Percentiles rank a stretch among this genome's conserved stretches.
phyloP scores from a whole-genome alignment of 1,139 yeast species.

The Pichia sorboxylosa region DNA sequence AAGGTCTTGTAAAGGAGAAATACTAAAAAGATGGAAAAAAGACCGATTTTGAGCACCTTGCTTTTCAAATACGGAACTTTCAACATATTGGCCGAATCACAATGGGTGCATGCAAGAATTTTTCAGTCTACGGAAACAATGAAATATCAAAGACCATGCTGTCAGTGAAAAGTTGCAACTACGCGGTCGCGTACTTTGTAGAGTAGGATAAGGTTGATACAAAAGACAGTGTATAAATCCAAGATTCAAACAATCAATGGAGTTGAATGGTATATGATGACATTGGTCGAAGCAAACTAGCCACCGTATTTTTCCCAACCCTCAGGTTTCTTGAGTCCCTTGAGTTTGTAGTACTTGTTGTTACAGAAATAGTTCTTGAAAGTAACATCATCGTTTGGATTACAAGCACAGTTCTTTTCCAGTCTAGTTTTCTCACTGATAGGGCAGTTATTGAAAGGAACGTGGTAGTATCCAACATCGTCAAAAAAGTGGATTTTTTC shows the following conservation, averaged over 20 bases:
- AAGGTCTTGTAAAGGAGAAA: background rate
- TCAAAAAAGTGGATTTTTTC: slow-evolving; percentile 66
- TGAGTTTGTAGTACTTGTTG: slow-evolving; percentile 52
- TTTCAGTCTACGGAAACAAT: no score
- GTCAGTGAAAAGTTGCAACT: no score
- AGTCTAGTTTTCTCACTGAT: slow-evolving; percentile 43
- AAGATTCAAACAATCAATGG: no score
- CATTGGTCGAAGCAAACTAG: slow-evolving; percentile 5
- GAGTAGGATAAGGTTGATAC: no score
- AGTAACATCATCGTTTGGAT: slow-evolving; percentile 67
- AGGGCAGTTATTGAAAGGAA: slow-evolving; percentile 70
- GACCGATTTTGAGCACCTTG: background rate
- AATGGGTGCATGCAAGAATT: no score
- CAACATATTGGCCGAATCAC: no score
- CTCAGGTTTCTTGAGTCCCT: slow-evolving; percentile 52
- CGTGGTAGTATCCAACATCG: slow-evolving; percentile 75
- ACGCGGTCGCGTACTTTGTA: no score
- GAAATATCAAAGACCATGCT: no score
- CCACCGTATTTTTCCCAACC: slow-evolving; percentile 57
- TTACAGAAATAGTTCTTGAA: slow-evolving; percentile 86
- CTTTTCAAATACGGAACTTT: no score
- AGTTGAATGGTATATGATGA: no score
- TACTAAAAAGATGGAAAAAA: background rate
- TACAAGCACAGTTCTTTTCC: slow-evolving; percentile 55
- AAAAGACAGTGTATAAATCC: no score